phyloP scores from a whole-genome alignment of 495 filamentous ascomycete species.

The Penicillium arizonense region DNA sequence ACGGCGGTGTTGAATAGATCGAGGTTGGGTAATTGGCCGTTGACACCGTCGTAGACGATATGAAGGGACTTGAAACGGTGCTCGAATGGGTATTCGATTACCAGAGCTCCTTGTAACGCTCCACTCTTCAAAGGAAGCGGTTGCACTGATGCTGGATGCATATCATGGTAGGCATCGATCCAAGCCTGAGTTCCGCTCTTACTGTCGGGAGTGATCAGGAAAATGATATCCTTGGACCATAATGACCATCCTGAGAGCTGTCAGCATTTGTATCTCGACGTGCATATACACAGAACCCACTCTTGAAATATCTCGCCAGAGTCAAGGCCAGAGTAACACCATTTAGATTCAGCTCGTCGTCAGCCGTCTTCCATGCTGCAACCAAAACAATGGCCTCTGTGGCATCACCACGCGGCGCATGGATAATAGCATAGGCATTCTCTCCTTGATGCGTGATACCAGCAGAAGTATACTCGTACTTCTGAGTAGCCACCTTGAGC shows the following conservation, averaged over 20 bases:
- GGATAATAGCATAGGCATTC: slow-evolving; percentile 94
- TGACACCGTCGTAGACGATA: slow-evolving; percentile 93
- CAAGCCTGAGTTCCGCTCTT: slow-evolving; percentile 90
- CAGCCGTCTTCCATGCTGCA: slow-evolving; percentile 82
- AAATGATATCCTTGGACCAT: slow-evolving; percentile 98
- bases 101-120: slow-evolving; percentile 86
- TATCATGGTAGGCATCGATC: slow-evolving; percentile 96
- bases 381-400: slow-evolving; percentile 95
- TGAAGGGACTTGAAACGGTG: slow-evolving; percentile 82
- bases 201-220: slow-evolving; percentile 85
- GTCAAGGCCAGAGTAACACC: slow-evolving; percentile 84
- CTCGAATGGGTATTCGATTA: slow-evolving; percentile 88
- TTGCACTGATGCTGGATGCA: slow-evolving; percentile 66
- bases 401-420: slow-evolving; percentile 93
- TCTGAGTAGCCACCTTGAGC: slow-evolving; percentile 81
- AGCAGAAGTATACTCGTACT: slow-evolving; percentile 73
- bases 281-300: slow-evolving; percentile 33
- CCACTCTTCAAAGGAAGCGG: slow-evolving; percentile 89
- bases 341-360: slow-evolving; percentile 76
- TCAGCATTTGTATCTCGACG: slow-evolving; percentile 13
- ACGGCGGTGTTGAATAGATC: slow-evolving; percentile 96
- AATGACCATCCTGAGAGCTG: slow-evolving; percentile 74
- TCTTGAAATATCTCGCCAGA: slow-evolving; percentile 89
- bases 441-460: slow-evolving; percentile 75
- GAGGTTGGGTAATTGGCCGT: slow-evolving; percentile 91